A percentile compares a stretch with the other conserved stretches of the same genome.
Evolutionary conservation across 2,329 filamentous ascomycete genomes (phyloP).

Genomic region (Colletotrichum magnum): DNA sequence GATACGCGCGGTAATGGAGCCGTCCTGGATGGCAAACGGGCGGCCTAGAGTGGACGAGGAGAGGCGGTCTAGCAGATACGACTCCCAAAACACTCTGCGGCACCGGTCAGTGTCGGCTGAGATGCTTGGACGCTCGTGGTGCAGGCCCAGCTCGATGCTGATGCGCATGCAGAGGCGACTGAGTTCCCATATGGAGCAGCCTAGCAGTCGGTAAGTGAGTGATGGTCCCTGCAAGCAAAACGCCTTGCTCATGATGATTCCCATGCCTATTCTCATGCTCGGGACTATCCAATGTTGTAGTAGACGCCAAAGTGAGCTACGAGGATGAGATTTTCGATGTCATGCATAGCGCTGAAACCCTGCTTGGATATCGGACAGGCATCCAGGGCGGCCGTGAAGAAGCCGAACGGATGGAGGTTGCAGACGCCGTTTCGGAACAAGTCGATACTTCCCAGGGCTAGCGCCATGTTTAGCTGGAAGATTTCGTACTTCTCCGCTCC

Average conservation of each 20-base stretch:
- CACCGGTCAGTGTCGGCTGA: not conserved
- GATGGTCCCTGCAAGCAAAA: not conserved
- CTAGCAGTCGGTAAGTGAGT: not conserved
- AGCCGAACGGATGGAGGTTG: slow-evolving; percentile 29
- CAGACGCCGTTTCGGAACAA: slow-evolving; percentile 19
- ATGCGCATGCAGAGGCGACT: slow-evolving; percentile 26
- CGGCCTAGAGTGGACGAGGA: slow-evolving; percentile 32
- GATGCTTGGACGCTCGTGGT: not conserved
- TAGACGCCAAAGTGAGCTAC: slow-evolving; percentile 31
- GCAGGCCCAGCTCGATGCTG: slow-evolving; percentile 25
- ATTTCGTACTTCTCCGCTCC: not conserved
- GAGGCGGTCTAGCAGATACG: slow-evolving; percentile 26
- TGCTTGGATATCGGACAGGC: slow-evolving; percentile 12
- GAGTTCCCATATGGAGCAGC: slow-evolving; percentile 36
- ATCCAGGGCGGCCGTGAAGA: slow-evolving; percentile 34
- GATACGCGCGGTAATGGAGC: slow-evolving; percentile 4
- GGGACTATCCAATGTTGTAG: slow-evolving; percentile 30
- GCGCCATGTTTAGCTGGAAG: slow-evolving; percentile 27
- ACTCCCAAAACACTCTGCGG: slow-evolving; percentile 28
- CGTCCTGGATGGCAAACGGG: slow-evolving; percentile 31
- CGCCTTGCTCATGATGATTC: not conserved
- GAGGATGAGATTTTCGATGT: slow-evolving; percentile 28
- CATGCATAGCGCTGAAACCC: slow-evolving; percentile 23
- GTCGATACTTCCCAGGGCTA: slow-evolving; percentile 30
- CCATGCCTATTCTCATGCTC: no score